Evolutionary conservation across 108 stramenopile species (phyloP), one percentile per base, ranked within the genome.

Genomic region (Licmophora abbreviata): DNA sequence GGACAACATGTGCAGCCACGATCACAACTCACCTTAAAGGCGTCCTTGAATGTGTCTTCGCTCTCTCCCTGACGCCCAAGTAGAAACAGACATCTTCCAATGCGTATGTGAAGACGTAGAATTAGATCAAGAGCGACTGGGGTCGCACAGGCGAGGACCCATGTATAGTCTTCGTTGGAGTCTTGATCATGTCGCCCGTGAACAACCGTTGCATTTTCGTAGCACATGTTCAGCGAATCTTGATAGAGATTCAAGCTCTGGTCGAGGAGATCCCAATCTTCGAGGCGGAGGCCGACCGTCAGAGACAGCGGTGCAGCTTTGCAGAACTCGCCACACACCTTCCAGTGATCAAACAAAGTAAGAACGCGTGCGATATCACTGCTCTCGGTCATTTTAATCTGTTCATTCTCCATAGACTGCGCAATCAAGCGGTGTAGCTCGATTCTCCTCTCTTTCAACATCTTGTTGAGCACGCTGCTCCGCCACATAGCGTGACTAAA

Each of bases 401-500:
- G 29, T 14, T 71, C 64, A 52, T 41, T 61, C 48, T 81, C 79
- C 47, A 81, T 53, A 8, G 64, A 44, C 29, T 64, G 57, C 3
- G 80, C 80, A 51, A 81, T 67, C 24, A 63, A 34, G 34, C 62
- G 48, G 42, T 81, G 80, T 42, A 81, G 51, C 23, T 81, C 80
- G 41, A 38, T 48, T 31, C 68, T 72, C 40, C 73, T 71, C 40
- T 64, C 70, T 5, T 64, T 71, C 27, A 81, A 35, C 74, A 81
- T 73, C 15, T 66, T 48, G 51, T 32, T 58, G 11, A 77, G 66
- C 8, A 81, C 68, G 34, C 58, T 75, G 40, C 56, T 61, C 51
- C 71, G 66, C 80, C 80, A 81, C 17, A 74, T 66, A 28, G 69
- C 76, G 32, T 81, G 80, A 14, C 70, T 63, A 33, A 81, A 81